These are phyloP conservation scores for Pythium rhizo-oryzae DNA, from an alignment of 352 stramenopile species.

Conservation along the genomic window DNA sequence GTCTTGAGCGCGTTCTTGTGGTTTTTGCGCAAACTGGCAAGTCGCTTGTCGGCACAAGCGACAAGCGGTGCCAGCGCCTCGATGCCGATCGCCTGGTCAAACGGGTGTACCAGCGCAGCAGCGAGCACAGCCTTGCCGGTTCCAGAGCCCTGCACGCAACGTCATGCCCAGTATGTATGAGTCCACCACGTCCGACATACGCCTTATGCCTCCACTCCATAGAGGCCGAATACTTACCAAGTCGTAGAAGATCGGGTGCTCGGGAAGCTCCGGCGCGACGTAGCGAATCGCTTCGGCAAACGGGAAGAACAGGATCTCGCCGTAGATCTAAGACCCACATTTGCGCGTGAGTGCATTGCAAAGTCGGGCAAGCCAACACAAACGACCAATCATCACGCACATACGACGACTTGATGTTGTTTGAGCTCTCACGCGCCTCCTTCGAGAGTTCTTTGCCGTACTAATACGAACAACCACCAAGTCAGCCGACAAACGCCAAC, in stretches of 20 bases:
- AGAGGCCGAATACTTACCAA: slow-evolving; percentile 39
- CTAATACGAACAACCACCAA: slow-evolving; percentile 30
- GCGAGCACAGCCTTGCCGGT: slow-evolving; percentile 82
- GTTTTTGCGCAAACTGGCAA: slow-evolving; percentile 49
- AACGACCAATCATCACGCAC: slow-evolving; percentile 34
- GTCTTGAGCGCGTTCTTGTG: slow-evolving; percentile 34
- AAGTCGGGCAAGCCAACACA: background rate
- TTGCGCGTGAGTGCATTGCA: background rate
- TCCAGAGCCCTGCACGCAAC: slow-evolving; percentile 60
- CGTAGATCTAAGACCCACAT: slow-evolving; percentile 60
- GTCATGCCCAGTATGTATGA: too few relatives aligned
- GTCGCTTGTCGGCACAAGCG: slow-evolving; percentile 75
- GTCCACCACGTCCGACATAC: too few relatives aligned
- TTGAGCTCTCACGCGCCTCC: slow-evolving; percentile 76
- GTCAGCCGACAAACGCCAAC: background rate
- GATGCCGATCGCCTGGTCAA: slow-evolving; percentile 85
- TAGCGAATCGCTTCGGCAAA: slow-evolving; percentile 77
- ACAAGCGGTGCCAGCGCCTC: slow-evolving; percentile 77
- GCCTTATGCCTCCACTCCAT: too few relatives aligned
- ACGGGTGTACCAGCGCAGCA: slow-evolving; percentile 75
- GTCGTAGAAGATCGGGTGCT: slow-evolving; percentile 84
- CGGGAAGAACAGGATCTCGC: slow-evolving; percentile 85
- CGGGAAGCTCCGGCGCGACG: slow-evolving; percentile 59
- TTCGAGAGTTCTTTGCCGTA: slow-evolving; percentile 85
- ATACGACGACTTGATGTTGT: slow-evolving; percentile 80